These are phyloP conservation scores for Hapsidospora chrysogenum DNA, from an alignment of 495 filamentous ascomycete genomes.

Conservation along the genomic window DNA sequence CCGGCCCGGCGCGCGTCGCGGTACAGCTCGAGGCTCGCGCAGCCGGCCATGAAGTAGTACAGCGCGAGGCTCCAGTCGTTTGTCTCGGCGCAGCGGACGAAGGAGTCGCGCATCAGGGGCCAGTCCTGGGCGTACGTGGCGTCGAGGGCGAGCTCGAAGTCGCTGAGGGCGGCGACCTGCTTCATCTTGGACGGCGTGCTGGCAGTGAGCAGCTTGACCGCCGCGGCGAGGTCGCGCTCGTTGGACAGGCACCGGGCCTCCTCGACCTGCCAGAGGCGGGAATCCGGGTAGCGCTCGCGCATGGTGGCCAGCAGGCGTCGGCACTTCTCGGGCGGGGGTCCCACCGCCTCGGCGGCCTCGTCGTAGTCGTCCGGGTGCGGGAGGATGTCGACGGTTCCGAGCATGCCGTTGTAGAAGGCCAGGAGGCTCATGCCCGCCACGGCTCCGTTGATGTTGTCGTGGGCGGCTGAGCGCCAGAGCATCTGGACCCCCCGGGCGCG, in stretches of 20 bases:
- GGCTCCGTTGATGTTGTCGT: slow-evolving; percentile 78
- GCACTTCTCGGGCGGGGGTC: slow-evolving; percentile 59
- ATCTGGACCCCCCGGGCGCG: slow-evolving; percentile 65
- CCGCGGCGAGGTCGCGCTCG: slow-evolving; percentile 47
- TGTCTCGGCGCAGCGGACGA: slow-evolving; percentile 62
- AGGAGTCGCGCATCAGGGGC: slow-evolving; percentile 50
- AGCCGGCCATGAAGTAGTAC: slow-evolving; percentile 80
- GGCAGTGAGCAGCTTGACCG: slow-evolving; percentile 43
- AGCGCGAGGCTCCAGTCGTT: slow-evolving; percentile 84
- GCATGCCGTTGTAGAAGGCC: slow-evolving; percentile 73
- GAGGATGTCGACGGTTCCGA: slow-evolving; percentile 78
- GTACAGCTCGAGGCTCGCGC: slow-evolving; percentile 64
- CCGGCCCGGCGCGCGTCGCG: slow-evolving; percentile 38
- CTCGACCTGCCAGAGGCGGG: slow-evolving; percentile 77
- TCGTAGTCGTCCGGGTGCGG: slow-evolving; percentile 37
- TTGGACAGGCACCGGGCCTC: slow-evolving; percentile 66
- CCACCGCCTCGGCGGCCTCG: slow-evolving; percentile 32
- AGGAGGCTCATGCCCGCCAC: slow-evolving; percentile 70
- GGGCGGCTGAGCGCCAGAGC: slow-evolving; percentile 86
- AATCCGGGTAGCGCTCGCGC: slow-evolving; percentile 63
- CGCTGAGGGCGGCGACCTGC: slow-evolving; percentile 63
- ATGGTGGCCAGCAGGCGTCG: slow-evolving; percentile 52
- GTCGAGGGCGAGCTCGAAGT: slow-evolving; percentile 72
- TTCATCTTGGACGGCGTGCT: slow-evolving; percentile 57
- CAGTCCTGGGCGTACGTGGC: slow-evolving; percentile 67